Conservation (phyloP, 371 early-diverging fungal genomes). For the Parasitella parasitica region DNA sequence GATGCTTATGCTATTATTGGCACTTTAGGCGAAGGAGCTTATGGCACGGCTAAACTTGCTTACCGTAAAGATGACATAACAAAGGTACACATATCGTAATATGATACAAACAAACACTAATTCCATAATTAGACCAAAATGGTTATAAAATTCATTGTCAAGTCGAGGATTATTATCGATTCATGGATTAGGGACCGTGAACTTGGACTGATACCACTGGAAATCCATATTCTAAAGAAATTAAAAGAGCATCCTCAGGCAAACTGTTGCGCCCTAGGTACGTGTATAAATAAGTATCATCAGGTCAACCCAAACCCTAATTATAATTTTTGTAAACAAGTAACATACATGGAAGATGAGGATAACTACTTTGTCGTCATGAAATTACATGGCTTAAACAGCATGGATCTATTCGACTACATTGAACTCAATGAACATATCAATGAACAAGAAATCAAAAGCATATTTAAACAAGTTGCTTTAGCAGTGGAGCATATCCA, state of each 20-base stretch:
- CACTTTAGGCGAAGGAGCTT: conserved; percentile 74
- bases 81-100: conserved; percentile 32
- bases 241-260: conserved; percentile 56
- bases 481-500: conserved; percentile 68
- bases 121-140: conserved; percentile 40
- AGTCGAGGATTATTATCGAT: conserved; percentile 65
- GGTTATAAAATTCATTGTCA: conserved; percentile 69
- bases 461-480: conserved; percentile 60
- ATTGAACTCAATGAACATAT: conserved; percentile 60
- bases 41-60: conserved; percentile 67
- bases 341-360: conserved; percentile 47
- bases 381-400: conserved; percentile 48
- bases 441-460: conserved; percentile 51
- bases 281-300: neutral
- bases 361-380: conserved; percentile 65
- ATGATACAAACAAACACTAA: neutral
- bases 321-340: neutral
- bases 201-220: conserved; percentile 64
- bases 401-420: conserved; percentile 71
- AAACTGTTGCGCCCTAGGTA: conserved; percentile 59
- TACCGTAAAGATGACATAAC: conserved; percentile 47
- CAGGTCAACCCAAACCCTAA: neutral
- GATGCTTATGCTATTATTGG: conserved; percentile 61
- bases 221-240: conserved; percentile 66
- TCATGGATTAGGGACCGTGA: conserved; percentile 68